Conservation (phyloP, 108 stramenopile species). For the Fistulifera pelliculosa region DNA sequence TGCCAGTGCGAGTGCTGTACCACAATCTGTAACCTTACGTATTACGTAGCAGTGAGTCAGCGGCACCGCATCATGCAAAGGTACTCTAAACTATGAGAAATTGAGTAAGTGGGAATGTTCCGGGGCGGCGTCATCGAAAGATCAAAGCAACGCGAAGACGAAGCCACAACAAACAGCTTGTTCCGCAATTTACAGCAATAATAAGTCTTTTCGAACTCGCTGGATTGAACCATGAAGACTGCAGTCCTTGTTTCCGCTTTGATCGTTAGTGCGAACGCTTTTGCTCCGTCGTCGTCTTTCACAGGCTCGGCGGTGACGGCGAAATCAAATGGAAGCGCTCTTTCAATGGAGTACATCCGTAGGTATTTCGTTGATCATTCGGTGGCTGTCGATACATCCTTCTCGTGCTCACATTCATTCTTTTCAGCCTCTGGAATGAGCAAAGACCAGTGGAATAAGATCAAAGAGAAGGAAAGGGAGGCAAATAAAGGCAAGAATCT, state of each 20-base stretch:
- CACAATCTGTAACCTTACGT: too few species aligned
- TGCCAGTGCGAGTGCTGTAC: too few species aligned
- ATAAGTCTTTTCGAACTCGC: too few species aligned
- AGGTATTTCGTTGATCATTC: not conserved
- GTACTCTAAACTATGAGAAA: too few species aligned
- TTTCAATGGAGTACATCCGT: conserved; percentile 16
- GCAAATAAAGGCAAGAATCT: conserved; percentile 74
- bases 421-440: conserved; percentile 43
- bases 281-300: not conserved
- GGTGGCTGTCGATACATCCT: not conserved
- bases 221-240: not conserved
- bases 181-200: too few species aligned
- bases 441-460: conserved; percentile 73
- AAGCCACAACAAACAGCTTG: too few species aligned
- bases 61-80: too few species aligned
- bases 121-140: too few species aligned
- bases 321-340: not conserved
- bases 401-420: not conserved
- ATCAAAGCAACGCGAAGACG: too few species aligned
- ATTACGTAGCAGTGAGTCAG: too few species aligned
- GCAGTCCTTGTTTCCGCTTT: not conserved
- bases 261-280: conserved; percentile 1
- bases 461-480: conserved; percentile 64
- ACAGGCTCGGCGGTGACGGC: not conserved
- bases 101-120: too few species aligned